Base-by-base conservation (phyloP, 208 protist genomes). In the Acanthamoeba divionensis region DNA sequence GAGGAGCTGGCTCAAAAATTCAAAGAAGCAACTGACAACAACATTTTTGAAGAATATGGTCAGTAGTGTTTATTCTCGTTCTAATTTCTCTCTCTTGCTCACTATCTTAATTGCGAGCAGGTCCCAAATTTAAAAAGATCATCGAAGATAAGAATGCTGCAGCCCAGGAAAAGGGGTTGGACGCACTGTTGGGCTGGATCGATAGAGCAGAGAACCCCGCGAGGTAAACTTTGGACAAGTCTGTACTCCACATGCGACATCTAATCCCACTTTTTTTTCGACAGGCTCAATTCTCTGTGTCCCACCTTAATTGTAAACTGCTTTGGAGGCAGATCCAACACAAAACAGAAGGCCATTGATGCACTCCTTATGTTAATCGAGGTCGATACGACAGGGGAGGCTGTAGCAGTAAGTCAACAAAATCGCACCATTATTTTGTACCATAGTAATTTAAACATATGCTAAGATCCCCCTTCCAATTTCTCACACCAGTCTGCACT, bases 11-110 rank as follows among this genome's bases (percentile, higher is more conserved):
- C 57, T 24, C 41, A 77, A 36, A 77, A 82, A 0, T 90, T 90
- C 47, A 77, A 82, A 26, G 85, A 90, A 38, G 57, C 85, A 9
- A 60, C 48, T 21, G 85, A 90, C n/a, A 90, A 83, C 45, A 24
- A 10, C 41, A 90, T 90, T 45, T 90, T 90, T 60, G 67, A 90
- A 1, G 67, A 82, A 79, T 90, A 90, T 47, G 85, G 85, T 90
- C 45, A 7, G 26, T 8, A 12, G 21, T 79, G 26, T n/a, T n/a
- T n/a, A n/a, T n/a, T n/a, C n/a, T n/a, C n/a, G n/a, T n/a, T 67
- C 26, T 15, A 67, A 18, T 18, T 18, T 57, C 52, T n/a, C 52
- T 18, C 18, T 62, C 15, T 48, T n/a, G 13, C 31, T 73, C 65
- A 62, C 65, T 73, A 73, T 15, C 15, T 87, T 24, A 5, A 9